phyloP scores from a whole-genome alignment of 164 flowering plant species.

The Protea cynaroides region DNA sequence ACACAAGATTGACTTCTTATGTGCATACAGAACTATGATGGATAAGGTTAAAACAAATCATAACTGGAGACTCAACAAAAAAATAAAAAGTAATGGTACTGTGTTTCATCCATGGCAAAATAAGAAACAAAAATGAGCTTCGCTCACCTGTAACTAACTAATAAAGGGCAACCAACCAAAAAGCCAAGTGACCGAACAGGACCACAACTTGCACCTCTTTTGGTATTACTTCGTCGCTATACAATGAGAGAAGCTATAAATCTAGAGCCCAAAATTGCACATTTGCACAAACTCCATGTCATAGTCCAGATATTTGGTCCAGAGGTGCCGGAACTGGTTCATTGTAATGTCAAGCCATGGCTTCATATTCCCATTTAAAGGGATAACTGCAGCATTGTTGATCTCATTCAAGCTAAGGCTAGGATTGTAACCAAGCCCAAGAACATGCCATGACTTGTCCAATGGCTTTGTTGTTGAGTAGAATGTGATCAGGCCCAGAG shows the following conservation, averaged over 20 bases:
- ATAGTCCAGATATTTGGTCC: constrained; percentile 86
- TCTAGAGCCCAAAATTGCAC: constrained; percentile 92
- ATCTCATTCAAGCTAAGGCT: constrained; percentile 91
- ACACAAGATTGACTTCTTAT: constrained; percentile 5
- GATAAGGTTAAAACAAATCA: constrained; percentile 8
- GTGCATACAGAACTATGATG: constrained; percentile 4
- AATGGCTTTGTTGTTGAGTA: constrained; percentile 72
- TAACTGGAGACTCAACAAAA: constrained; percentile 1
- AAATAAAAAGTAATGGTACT: constrained; percentile 5
- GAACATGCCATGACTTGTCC: constrained; percentile 93
- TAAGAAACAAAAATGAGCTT: constrained; percentile 18
- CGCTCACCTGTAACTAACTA: constrained; percentile 13
- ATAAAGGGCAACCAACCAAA: neutral
- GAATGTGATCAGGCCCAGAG: constrained; percentile 80
- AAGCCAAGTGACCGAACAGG: constrained; percentile 3
- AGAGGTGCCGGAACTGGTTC: constrained; percentile 72
- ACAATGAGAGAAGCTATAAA: constrained; percentile 4
- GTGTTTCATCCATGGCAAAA: constrained; percentile 10
- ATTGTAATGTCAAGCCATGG: constrained; percentile 97
- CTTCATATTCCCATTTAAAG: constrained; percentile 88
- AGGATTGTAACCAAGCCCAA: constrained; percentile 89
- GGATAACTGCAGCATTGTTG: constrained; percentile 80
- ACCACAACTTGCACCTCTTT: constrained; percentile 7
- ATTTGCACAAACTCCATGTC: constrained; percentile 88
- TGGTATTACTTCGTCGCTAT: constrained; percentile 9